These are phyloP conservation scores for Fusarium chlamydosporum DNA, from an alignment of 2,329 filamentous ascomycete genomes.

Conservation along the genomic window DNA sequence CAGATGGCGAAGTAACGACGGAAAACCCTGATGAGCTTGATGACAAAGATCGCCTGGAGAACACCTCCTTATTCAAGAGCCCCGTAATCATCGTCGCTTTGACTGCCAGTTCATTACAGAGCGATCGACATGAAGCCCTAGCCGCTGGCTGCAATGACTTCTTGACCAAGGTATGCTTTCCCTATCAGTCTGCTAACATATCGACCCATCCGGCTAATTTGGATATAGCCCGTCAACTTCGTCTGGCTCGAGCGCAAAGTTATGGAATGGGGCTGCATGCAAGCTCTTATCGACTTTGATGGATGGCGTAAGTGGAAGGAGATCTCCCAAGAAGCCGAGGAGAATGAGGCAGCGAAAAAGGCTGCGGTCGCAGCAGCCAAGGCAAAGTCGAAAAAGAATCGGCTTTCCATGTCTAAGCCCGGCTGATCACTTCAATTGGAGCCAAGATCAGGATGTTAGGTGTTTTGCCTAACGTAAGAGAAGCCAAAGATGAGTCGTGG, in stretches of 20 bases:
- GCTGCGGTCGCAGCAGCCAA: constrained; percentile 53
- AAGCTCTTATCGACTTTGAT: constrained; percentile 97
- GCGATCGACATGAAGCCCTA: constrained; percentile 93
- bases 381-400: constrained; percentile 62
- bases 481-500: constrained; percentile 1
- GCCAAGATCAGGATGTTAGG: background rate
- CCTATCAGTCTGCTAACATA: background rate
- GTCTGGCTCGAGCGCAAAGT: constrained; percentile 98
- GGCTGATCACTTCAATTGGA: constrained; percentile 21
- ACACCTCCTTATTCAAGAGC: constrained; percentile 85
- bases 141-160: constrained; percentile 99
- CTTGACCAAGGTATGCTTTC: constrained; percentile 85
- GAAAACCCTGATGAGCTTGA: constrained; percentile 63
- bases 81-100: constrained; percentile 98
- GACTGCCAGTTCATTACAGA: constrained; percentile 93
- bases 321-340: constrained; percentile 68
- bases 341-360: constrained; percentile 61
- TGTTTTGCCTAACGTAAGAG: background rate
- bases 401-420: constrained; percentile 55
- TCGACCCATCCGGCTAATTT: constrained; percentile 25
- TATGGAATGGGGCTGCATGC: constrained; percentile 99
- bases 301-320: constrained; percentile 99
- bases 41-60: constrained; percentile 78
- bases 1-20: constrained; percentile 64
- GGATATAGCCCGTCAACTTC: constrained; percentile 88